Percentiles rank a stretch among this genome's conserved stretches.
These are phyloP conservation scores for Tulasnella sp. DNA, from an alignment of 768 basidiomycete species.

Conservation along the genomic window DNA sequence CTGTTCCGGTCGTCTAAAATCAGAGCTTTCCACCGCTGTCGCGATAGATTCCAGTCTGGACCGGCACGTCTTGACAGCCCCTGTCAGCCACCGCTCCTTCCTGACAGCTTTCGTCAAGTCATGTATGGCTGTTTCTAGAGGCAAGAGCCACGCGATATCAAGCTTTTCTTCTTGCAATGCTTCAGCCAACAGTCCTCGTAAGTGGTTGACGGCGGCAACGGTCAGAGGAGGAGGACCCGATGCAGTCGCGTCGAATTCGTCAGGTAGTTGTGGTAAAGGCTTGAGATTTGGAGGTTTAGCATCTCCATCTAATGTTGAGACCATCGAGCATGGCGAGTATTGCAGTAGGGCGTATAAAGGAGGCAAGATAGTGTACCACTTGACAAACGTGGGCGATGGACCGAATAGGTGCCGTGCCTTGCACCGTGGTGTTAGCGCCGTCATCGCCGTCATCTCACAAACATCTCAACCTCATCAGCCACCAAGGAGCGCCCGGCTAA, in stretches of 20 bases:
- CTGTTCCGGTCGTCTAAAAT: no score
- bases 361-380: neutral
- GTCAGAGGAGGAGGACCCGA: neutral
- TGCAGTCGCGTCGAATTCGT: neutral
- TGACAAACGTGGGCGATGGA: neutral
- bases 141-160: neutral
- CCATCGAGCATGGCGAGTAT: neutral
- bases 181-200: neutral
- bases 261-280: neutral
- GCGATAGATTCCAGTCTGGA: no score
- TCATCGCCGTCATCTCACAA: no score
- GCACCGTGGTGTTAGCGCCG: no score
- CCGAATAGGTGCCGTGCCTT: neutral
- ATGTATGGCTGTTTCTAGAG: neutral
- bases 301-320: neutral
- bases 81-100: neutral
- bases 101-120: neutral
- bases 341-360: neutral
- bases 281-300: neutral
- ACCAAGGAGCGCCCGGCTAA: neutral
- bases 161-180: neutral
- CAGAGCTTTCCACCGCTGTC: no score
- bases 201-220: neutral
- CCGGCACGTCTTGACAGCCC: neutral
- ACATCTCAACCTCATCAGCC: neutral